Evolutionary conservation across 2,329 filamentous ascomycete species (phyloP), one percentile per base, ranked within the genome.

Genomic region (Graphiopsis chlorocephala): DNA sequence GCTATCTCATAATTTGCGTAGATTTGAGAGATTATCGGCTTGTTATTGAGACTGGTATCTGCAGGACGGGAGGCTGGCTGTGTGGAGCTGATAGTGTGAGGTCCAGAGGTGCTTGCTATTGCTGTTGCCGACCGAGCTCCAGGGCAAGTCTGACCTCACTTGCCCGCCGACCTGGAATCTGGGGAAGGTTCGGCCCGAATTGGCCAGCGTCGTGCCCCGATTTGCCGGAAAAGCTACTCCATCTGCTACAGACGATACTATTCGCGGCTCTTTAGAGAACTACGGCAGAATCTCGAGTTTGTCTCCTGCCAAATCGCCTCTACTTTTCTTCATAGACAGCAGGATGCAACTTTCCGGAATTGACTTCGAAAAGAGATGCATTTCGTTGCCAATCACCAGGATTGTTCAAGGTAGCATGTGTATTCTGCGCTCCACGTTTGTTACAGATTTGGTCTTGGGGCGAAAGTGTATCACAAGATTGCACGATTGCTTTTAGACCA

Each of bases 71-170:
- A 28, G 26, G 50, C n/a, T 38, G 20, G 53, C n/a, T 56, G 20
- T 1, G 15, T 31, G 31, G 38, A 12, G n/a, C 23, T 26, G 26
- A 12, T n/a, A 10, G 3, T 12, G 15, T 28, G 47, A 45, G 3
- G 38, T 28, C 26, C 3, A 28, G 50, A 31, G 25, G 15, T 53
- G 31, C n/a, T 56, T 31, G 20, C 23, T 58, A 35, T 20, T 45
- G 23, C 33, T 56, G 28, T 20, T 56, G 29, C 53, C 53, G 38
- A 45, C 53, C 53, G 29, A 35, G 53, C 53, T 56, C 10, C 38
- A n/a, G n/a, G n/a, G n/a, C n/a, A 25, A 4, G 53, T 58, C 55
- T 58, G 55, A 58, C 55, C 55, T 58, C 55, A 58, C 55, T 25
- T 29, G 53, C n/a, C 53, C 29, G 20, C 53, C n/a, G 1, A 11